Evolutionary conservation across 148 eudicot species (phyloP).

Genomic region (Rhododendron molle): DNA sequence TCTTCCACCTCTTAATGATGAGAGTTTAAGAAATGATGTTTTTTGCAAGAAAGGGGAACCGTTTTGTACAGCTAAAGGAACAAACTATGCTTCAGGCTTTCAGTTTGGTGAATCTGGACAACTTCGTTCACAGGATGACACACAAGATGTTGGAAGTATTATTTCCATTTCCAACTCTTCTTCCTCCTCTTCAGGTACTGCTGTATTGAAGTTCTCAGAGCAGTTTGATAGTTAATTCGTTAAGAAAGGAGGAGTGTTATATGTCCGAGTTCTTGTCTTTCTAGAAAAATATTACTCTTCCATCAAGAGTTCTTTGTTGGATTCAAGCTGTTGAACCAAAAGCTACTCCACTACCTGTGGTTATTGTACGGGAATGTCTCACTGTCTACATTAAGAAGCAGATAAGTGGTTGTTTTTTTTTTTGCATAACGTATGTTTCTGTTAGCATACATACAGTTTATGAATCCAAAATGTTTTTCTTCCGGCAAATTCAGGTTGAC

Average conservation of each 20-base stretch:
- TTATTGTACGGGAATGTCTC: conserved; percentile 83
- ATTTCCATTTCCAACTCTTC: conserved; percentile 84
- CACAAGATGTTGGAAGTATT: conserved; percentile 43
- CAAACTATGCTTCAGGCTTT: conserved; percentile 57
- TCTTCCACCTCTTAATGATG: conserved; percentile 84
- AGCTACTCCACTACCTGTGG: conserved; percentile 40
- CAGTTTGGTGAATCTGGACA: conserved; percentile 58
- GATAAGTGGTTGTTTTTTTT: conserved; percentile 29
- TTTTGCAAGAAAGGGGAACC: conserved; percentile 25
- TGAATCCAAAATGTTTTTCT: neutral
- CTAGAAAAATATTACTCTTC: conserved; percentile 75
- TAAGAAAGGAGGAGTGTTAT: conserved; percentile 58
- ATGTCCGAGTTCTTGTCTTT: neutral
- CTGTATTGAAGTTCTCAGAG: neutral
- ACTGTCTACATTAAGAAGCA: conserved; percentile 71
- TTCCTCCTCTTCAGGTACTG: conserved; percentile 71
- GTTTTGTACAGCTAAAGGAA: conserved; percentile 25
- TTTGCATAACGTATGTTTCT: neutral
- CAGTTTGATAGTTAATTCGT: conserved; percentile 4
- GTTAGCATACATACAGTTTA: neutral
- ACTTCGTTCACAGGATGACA: conserved; percentile 46
- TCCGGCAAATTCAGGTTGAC: conserved; percentile 56
- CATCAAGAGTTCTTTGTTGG: conserved; percentile 75
- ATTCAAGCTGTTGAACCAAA: conserved; percentile 42
- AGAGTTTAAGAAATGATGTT: conserved; percentile 52